Evolutionary conservation across 768 basidiomycete species (phyloP).

Genomic region (Termitomyces titanicus): DNA sequence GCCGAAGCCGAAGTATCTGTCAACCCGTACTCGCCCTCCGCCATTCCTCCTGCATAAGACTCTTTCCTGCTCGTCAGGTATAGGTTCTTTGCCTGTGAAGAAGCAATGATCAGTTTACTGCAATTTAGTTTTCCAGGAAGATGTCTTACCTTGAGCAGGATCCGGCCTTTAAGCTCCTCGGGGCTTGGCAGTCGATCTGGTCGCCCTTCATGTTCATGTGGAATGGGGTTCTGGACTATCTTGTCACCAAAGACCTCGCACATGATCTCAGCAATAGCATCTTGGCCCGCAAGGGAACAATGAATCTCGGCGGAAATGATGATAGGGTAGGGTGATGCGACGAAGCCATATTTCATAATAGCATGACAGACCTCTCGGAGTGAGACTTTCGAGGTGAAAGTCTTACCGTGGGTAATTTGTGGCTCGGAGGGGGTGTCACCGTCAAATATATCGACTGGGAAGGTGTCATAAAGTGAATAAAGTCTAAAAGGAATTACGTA

Average conservation of each 20-base stretch:
- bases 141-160: slow-evolving; percentile 72
- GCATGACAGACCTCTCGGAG: slow-evolving; percentile 82
- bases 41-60: slow-evolving; percentile 10
- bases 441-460: slow-evolving; percentile 86
- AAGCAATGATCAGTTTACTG: background rate
- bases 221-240: slow-evolving; percentile 26
- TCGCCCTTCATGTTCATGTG: slow-evolving; percentile 32
- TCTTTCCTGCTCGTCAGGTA: slow-evolving; percentile 33
- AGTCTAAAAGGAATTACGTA: slow-evolving; percentile 33
- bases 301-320: slow-evolving; percentile 98
- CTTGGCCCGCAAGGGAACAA: slow-evolving; percentile 61
- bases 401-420: slow-evolving; percentile 90
- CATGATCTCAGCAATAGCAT: slow-evolving; percentile 46
- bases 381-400: slow-evolving; percentile 83
- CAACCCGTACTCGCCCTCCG: slow-evolving; percentile 19
- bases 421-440: slow-evolving; percentile 69
- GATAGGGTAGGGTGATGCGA: slow-evolving; percentile 90
- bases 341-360: slow-evolving; percentile 90
- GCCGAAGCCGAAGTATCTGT: slow-evolving; percentile 20
- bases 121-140: background rate
- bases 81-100: slow-evolving; percentile 69
- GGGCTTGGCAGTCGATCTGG: slow-evolving; percentile 79
- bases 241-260: slow-evolving; percentile 41
- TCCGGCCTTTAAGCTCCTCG: slow-evolving; percentile 72
- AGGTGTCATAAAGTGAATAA: slow-evolving; percentile 11